Base-by-base conservation (phyloP, 352 stramenopile genomes). In the Aphanomyces invadans region DNA sequence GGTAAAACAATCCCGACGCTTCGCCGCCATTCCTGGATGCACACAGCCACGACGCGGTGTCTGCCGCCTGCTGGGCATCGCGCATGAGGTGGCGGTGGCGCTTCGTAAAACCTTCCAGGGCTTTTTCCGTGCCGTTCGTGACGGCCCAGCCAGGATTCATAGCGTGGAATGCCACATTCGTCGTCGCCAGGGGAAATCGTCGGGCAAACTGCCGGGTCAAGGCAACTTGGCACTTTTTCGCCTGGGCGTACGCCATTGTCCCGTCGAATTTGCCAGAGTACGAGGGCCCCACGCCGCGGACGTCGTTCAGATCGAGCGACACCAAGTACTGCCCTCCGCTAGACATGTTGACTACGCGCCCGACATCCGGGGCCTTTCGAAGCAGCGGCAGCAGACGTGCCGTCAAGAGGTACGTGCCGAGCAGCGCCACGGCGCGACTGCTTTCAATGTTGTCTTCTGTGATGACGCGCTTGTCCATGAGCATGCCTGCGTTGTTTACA, bases 111-210 rank as follows among this genome's bases (percentile, higher is more conserved):
- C 75, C 70, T 29, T 72, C 65, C 23, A 85, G 67, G 5, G 75
- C 76, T 5, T 69, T 54, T 25, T 57, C 68, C 28, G 76, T 75
- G n/a, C 75, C 75, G 0, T 74, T 76, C 33, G 77, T 85, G 39
- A 65, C 71, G 25, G 75, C 75, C 77, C 77, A 82, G 0, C 77
- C 77, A 5, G 77, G 75, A 51, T 85, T 76, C 75, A 85, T 81
- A 29, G 70, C 66, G 51, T 82, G 73, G 56, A 85, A 85, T 42
- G 76, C 42, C 51, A 85, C 75, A 25, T 71, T 74, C 10, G 71
- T 51, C 5, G 67, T 67, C 5, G 57, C 64, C 15, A 75, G 73
- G 33, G 76, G 67, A 25, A 62, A 70, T 4, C 29, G 55, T 26
- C 38, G 21, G 17, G 73, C 74, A 73, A 74, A 85, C 21, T 77